phyloP scores from a whole-genome alignment of 306 rosid species.

The Pterocarpus santalinus region DNA sequence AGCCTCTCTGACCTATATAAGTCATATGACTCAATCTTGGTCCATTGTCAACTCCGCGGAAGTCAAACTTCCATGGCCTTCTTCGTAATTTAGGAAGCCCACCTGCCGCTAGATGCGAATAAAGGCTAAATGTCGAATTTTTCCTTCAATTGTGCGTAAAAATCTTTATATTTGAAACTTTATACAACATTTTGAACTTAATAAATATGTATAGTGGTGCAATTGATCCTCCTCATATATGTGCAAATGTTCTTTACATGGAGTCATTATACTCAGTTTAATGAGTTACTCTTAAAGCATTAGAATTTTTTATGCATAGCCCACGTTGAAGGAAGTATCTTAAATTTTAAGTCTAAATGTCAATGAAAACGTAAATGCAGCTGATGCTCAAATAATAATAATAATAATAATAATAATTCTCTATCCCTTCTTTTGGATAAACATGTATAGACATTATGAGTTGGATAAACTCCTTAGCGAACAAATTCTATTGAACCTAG shows the following conservation, averaged over 20 bases:
- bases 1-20: background rate
- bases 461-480: background rate
- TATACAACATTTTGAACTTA: too few species aligned
- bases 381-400: too few species aligned
- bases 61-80: constrained; percentile 3
- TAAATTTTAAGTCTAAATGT: too few species aligned
- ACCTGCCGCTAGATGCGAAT: background rate
- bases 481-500: background rate
- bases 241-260: too few species aligned
- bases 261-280: too few species aligned
- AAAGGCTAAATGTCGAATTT: background rate
- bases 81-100: background rate
- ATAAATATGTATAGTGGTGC: background rate
- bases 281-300: too few species aligned
- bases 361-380: too few species aligned
- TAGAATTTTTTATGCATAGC: too few species aligned
- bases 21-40: background rate
- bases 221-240: too few species aligned
- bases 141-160: background rate
- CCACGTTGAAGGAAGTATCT: too few species aligned
- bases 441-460: background rate
- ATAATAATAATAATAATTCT: too few species aligned
- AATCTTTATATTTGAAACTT: background rate
- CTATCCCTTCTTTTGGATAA: too few species aligned
- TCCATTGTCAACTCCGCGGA: constrained; percentile 6